Base-by-base conservation (phyloP, 163 green algal genomes). In the Chlamydomonas reinhardtii region DNA sequence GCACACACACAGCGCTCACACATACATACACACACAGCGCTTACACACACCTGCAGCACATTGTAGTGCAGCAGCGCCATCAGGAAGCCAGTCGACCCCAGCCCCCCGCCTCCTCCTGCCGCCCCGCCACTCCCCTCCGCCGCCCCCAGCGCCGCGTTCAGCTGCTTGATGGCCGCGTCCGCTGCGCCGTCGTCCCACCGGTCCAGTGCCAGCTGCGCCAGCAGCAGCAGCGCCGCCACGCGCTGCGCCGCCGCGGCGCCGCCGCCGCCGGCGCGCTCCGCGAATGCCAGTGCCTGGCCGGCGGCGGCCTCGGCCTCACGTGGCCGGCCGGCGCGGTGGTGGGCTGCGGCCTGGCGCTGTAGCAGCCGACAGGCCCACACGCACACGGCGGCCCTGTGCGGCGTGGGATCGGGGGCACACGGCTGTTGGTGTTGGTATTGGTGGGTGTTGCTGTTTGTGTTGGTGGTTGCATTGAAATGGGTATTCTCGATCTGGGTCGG, bases 11-110 rank as follows among this genome's bases (percentile, higher is more conserved):
- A 66, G 20, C 61, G 11, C 61, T 12, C 61, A n/a, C 61, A 29
- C 61, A 15, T 6, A 29, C 24, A 15, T 14, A 56, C 48, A 17
- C 64, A 11, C 64, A 15, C 64, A 22, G 17, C 64, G 9, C 32
- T 3, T 29, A 25, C 6, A 9, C 73, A 6, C 16, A 84, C 83
- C 83, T 89, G 74, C 48, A 89, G 65, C 61, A 89, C 31, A 22
- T 84, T 84, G 43, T 62, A 71, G 65, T 89, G 83, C 5, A 89
- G 83, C 74, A 83, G 56, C 48, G 68, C 31, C 32, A 66, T 29
- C 73, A 24, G 43, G 29, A 65, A 39, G 29, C 14, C 39, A 11
- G 15, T 22, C 0, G 74, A 6, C 22, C 72, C 73, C 62, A 89
- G 37, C 16, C 22, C 74, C 2, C 22, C 39, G 39, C 25, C 32